Evolutionary conservation across 345 rosid genomes (phyloP).

Genomic region (Murraya koenigii): DNA sequence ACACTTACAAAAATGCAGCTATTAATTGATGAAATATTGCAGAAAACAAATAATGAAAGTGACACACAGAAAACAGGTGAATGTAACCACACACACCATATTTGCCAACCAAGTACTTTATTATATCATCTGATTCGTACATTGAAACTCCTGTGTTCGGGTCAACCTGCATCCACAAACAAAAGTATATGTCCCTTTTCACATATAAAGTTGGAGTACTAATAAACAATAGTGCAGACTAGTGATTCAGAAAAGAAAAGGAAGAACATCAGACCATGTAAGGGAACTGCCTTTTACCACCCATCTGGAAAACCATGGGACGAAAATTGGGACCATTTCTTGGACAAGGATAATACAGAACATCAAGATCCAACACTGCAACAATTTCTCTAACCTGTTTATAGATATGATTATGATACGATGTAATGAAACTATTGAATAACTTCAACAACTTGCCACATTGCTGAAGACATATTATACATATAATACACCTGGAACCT

Average conservation of each 20-base stretch:
- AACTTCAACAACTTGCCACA: neutral
- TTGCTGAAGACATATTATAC: neutral
- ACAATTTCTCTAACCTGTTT: constrained; percentile 92
- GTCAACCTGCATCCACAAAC: constrained; percentile 60
- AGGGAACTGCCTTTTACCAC: constrained; percentile 88
- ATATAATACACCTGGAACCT: neutral
- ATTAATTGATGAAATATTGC: neutral
- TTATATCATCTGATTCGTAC: constrained; percentile 93
- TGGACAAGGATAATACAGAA: constrained; percentile 91
- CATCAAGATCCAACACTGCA: constrained; percentile 84
- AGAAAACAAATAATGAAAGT: neutral
- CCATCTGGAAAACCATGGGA: constrained; percentile 75
- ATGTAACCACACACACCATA: constrained; percentile 51
- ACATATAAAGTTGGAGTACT: neutral
- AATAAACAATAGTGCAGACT: neutral
- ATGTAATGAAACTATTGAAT: neutral
- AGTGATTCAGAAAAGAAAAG: neutral
- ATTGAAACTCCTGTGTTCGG: constrained; percentile 88
- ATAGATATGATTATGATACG: constrained; percentile 19
- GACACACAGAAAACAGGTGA: neutral
- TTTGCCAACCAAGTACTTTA: constrained; percentile 73
- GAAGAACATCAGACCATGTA: constrained; percentile 76
- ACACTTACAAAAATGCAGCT: neutral
- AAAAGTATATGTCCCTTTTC: constrained; percentile 3
- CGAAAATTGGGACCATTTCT: constrained; percentile 86